These are phyloP conservation scores for Lentinula raphanica DNA, from an alignment of 768 basidiomycete genomes.

Conservation along the genomic window DNA sequence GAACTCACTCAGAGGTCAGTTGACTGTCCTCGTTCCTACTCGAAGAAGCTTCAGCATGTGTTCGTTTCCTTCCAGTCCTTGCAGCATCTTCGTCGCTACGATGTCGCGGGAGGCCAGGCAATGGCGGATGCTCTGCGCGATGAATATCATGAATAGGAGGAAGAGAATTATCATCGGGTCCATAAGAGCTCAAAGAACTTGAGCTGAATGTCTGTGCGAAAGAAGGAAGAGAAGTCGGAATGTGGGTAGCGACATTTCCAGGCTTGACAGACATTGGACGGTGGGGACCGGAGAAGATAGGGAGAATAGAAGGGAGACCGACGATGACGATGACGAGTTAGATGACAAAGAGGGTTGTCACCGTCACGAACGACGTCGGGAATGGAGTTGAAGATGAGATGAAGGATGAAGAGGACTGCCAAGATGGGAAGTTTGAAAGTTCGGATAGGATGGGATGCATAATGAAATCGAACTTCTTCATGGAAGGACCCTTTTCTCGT, in stretches of 20 bases:
- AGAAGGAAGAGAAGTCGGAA: conserved; percentile 66
- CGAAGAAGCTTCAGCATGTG: conserved; percentile 34
- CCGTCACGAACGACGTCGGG: conserved; percentile 5
- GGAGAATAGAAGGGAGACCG: background rate
- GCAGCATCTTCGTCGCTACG: conserved; percentile 24
- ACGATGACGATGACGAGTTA: conserved; percentile 1
- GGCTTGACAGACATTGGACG: conserved; percentile 41
- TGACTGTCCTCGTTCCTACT: conserved; percentile 30
- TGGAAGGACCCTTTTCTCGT: conserved; percentile 8
- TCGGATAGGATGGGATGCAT: conserved; percentile 9
- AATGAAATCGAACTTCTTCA: conserved; percentile 10
- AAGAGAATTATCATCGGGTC: conserved; percentile 48
- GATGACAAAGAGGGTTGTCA: background rate
- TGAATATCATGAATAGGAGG: conserved; percentile 53
- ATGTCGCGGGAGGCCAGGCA: conserved; percentile 21
- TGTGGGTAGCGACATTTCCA: conserved; percentile 38
- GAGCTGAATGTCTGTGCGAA: conserved; percentile 72
- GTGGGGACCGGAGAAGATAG: conserved; percentile 10
- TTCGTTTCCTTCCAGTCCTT: conserved; percentile 38
- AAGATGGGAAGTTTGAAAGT: conserved; percentile 9
- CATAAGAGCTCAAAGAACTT: conserved; percentile 47
- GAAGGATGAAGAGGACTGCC: conserved; percentile 8
- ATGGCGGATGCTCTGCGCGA: conserved; percentile 28
- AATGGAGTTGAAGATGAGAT: conserved; percentile 4
- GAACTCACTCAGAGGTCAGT: conserved; percentile 43